Evolutionary conservation across 179 eudicot species (phyloP), one percentile per base, ranked within the genome.

Genomic region (Drosera spatulata): DNA sequence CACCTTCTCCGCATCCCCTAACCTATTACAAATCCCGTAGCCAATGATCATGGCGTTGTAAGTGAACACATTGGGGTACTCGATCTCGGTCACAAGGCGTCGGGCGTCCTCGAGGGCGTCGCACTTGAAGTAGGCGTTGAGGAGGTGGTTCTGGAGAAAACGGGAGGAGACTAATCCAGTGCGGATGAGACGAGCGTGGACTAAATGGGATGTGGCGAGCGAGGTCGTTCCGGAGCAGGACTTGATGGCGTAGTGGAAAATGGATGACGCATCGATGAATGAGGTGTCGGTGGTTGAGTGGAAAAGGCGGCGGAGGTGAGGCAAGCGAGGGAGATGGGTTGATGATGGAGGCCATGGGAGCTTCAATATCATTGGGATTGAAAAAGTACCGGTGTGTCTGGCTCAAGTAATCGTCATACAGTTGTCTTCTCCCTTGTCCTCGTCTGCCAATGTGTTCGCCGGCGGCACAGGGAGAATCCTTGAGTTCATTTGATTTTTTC

Each of bases 71-170:
- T 72, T 72, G 22, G 69, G 61, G 3, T 60, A 62, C 39, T 61
- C 50, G 12, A 76, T 72, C 4, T 52, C 69, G 4, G 37, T 49
- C 44, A 76, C 72, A 8, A 64, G 59, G 22, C 61, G 41, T 44
- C 8, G 47, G 44, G 68, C 80, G 22, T 72, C 74, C n/a, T 60
- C 67, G 5, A 72, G 62, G 15, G 64, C 59, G 14, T 49, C 60
- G 50, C 65, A 69, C 4, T 53, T 62, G 50, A 64, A 66, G 62
- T 76, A 76, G 59, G 66, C 62, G 53, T 69, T 39, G 4, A 76
- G 38, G 53, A 76, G 63, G 43, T 72, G 66, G 63, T 76, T 76
- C 56, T 71, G 80, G 43, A 76, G 62, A 42, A 76, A 76, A 41
- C 56, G 22, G 9, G 80, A 71, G 8, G 60, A 53, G 60, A 44